A percentile compares a stretch with the other conserved stretches of the same genome.
These are phyloP conservation scores for Hibiscus trionum DNA, from an alignment of 345 rosid genomes.

Conservation along the genomic window DNA sequence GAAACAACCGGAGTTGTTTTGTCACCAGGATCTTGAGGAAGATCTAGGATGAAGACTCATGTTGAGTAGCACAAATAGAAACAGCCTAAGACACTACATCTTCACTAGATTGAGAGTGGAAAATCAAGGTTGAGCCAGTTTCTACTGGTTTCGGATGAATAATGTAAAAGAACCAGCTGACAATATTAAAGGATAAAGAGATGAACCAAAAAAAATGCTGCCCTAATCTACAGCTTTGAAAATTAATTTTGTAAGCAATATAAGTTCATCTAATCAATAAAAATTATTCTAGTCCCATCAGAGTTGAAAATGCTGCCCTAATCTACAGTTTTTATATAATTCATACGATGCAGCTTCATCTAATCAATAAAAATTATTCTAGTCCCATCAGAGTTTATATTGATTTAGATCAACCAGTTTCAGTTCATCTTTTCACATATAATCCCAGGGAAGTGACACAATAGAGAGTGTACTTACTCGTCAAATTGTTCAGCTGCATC, in stretches of 20 bases:
- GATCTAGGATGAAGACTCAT: neutral
- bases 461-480: slow-evolving; percentile 41
- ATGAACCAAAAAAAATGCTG: neutral
- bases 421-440: neutral
- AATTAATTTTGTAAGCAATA: neutral
- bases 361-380: neutral
- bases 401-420: neutral
- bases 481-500: slow-evolving; percentile 42
- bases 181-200: neutral
- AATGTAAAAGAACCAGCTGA: neutral
- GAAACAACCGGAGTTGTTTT: neutral
- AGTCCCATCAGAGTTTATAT: neutral
- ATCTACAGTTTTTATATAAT: neutral
- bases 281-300: neutral
- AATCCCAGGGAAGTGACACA: neutral
- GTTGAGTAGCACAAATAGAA: neutral
- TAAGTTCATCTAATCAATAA: neutral
- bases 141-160: neutral
- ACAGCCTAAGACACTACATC: neutral
- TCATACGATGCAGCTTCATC: neutral
- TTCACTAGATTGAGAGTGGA: neutral
- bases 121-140: neutral
- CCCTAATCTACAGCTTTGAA: neutral
- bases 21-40: neutral
- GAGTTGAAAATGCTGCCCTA: neutral